Evolutionary conservation across 2,329 filamentous ascomycete genomes (phyloP).

Genomic region (Fusarium zealandicum): DNA sequence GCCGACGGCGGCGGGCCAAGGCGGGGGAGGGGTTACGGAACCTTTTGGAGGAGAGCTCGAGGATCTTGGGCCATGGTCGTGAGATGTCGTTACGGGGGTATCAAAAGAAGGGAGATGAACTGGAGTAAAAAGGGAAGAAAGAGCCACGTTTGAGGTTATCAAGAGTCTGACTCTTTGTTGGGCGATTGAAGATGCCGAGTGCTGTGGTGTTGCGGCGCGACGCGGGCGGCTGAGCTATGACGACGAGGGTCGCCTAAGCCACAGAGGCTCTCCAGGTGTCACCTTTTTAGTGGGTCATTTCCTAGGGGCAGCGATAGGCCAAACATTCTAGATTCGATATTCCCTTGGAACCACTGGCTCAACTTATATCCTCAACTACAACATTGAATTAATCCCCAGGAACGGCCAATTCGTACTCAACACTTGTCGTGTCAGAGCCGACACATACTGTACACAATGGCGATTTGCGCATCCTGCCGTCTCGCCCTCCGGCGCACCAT

Average conservation of each 20-base stretch:
- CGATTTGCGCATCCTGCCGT: constrained; percentile 44
- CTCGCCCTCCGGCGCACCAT: constrained; percentile 37
- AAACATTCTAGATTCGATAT: background rate
- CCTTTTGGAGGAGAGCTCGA: constrained; percentile 79
- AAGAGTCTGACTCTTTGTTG: constrained; percentile 17
- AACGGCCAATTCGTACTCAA: background rate
- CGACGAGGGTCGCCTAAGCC: constrained; percentile 38
- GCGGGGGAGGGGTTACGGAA: constrained; percentile 47
- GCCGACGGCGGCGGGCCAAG: constrained; percentile 7
- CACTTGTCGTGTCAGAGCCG: background rate
- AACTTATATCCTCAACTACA: too few species aligned
- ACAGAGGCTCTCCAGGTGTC: constrained; percentile 11
- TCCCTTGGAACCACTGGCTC: too few species aligned
- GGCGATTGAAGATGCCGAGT: constrained; percentile 25
- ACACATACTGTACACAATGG: constrained; percentile 34
- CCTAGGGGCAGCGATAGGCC: background rate
- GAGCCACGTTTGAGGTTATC: constrained; percentile 29
- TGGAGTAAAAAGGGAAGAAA: constrained; percentile 8
- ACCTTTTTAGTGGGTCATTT: constrained; percentile 16
- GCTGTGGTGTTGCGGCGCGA: constrained; percentile 23
- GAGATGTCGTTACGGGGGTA: constrained; percentile 13
- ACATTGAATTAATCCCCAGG: too few species aligned
- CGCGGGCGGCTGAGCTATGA: constrained; percentile 38
- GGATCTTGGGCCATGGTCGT: constrained; percentile 76
- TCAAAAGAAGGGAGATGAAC: constrained; percentile 16